These are phyloP conservation scores for Ilyonectria robusta DNA, from an alignment of 2,329 filamentous ascomycete genomes.

Conservation along the genomic window DNA sequence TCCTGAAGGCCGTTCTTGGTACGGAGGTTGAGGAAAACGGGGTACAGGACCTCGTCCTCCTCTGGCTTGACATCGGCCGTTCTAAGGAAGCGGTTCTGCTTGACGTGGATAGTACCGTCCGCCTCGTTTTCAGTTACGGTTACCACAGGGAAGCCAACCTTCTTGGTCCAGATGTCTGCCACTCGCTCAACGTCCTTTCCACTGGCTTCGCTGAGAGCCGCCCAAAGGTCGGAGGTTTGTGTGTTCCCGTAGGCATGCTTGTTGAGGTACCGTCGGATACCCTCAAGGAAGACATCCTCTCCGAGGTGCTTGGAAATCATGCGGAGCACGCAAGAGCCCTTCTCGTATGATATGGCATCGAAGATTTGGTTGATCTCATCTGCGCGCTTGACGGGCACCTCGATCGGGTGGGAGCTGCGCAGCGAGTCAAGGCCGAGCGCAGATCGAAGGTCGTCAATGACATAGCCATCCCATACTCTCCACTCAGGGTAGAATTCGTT, in stretches of 20 bases:
- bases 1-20: constrained; percentile 88
- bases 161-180: constrained; percentile 98
- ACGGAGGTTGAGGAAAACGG: constrained; percentile 88
- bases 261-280: constrained; percentile 90
- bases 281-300: constrained; percentile 93
- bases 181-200: constrained; percentile 91
- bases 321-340: constrained; percentile 93
- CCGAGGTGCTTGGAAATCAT: constrained; percentile 98
- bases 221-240: constrained; percentile 91
- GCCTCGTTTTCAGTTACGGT: constrained; percentile 79
- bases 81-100: constrained; percentile 94
- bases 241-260: constrained; percentile 98
- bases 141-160: constrained; percentile 93
- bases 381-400: constrained; percentile 94
- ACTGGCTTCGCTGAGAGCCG: constrained; percentile 87
- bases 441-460: constrained; percentile 91
- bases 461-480: constrained; percentile 98
- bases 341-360: constrained; percentile 96
- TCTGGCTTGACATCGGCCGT: constrained; percentile 95
- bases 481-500: constrained; percentile 97
- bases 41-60: constrained; percentile 89
- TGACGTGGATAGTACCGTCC: constrained; percentile 83
- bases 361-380: constrained; percentile 99
- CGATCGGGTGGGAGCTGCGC: constrained; percentile 95
- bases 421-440: constrained; percentile 91